phyloP scores from a whole-genome alignment of 768 basidiomycete genomes.

The Pulveroboletus sp. region DNA sequence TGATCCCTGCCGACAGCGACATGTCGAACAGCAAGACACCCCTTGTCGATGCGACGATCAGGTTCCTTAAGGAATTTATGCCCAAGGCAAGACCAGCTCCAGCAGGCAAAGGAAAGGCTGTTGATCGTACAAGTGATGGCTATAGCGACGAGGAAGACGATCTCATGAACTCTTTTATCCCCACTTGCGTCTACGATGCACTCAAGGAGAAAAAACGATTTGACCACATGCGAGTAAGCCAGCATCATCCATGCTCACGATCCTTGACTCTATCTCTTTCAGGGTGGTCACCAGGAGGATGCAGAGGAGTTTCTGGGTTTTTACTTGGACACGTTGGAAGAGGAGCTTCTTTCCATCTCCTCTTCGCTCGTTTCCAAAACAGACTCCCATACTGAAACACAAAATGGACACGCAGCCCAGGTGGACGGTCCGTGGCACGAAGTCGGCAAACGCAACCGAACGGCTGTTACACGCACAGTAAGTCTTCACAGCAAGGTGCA shows the following conservation, averaged over 20 bases:
- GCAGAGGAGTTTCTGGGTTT: constrained; percentile 99
- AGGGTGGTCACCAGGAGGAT: constrained; percentile 95
- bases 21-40: constrained; percentile 38
- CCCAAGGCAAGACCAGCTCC: constrained; percentile 21
- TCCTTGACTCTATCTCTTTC: constrained; percentile 2
- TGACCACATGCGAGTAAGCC: constrained; percentile 81
- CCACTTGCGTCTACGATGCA: constrained; percentile 84
- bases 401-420: constrained; percentile 19
- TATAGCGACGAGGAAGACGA: constrained; percentile 44
- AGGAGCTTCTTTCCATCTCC: constrained; percentile 75
- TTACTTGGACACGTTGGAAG: constrained; percentile 90
- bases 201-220: constrained; percentile 92
- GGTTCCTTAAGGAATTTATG: constrained; percentile 76
- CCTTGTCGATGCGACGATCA: constrained; percentile 61
- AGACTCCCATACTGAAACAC: constrained; percentile 13
- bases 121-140: constrained; percentile 27
- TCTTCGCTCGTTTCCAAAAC: constrained; percentile 44
- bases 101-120: constrained; percentile 37
- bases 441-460: constrained; percentile 85
- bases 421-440: constrained; percentile 85
- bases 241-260: not conserved
- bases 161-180: constrained; percentile 69
- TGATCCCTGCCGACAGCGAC: constrained; percentile 23
- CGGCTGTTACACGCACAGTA: constrained; percentile 74
- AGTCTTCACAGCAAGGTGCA: constrained; percentile 27